These are phyloP conservation scores for Paecilomyces fulvus DNA, from an alignment of 2,329 filamentous ascomycete species.

Conservation along the genomic window DNA sequence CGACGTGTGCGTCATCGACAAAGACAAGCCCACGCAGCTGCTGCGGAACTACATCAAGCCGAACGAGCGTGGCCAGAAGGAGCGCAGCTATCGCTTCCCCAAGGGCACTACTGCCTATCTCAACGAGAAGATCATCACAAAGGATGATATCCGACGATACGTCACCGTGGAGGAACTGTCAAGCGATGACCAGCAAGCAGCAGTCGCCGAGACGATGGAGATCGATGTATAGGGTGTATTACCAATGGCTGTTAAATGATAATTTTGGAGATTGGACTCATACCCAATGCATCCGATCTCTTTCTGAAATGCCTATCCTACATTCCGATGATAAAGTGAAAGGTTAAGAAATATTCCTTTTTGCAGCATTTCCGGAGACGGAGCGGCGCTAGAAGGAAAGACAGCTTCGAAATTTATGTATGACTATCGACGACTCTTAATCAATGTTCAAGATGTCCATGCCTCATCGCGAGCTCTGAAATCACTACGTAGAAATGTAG, in stretches of 20 bases:
- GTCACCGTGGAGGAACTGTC: conserved; percentile 82
- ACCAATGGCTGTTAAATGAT: not conserved
- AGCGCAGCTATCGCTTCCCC: conserved; percentile 84
- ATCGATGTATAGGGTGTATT: conserved; percentile 40
- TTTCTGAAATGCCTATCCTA: not conserved
- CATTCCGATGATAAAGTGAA: not conserved
- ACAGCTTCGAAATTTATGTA: not conserved
- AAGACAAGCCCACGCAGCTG: conserved; percentile 80
- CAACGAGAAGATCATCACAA: conserved; percentile 92
- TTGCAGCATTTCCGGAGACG: not conserved
- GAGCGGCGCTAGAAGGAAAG: not conserved
- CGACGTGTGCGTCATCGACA: conserved; percentile 89
- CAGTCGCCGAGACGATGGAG: conserved; percentile 58
- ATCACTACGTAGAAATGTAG: not conserved
- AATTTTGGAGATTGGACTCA: not conserved
- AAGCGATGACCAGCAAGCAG: conserved; percentile 51
- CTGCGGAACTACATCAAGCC: conserved; percentile 89
- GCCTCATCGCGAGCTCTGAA: not conserved
- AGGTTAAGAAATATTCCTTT: not conserved
- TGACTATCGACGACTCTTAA: not conserved
- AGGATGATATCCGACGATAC: conserved; percentile 89
- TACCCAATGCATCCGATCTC: not conserved
- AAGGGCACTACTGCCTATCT: conserved; percentile 91
- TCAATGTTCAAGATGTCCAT: not conserved
- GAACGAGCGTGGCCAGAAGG: conserved; percentile 83